These are phyloP conservation scores for Paxillus ammoniavirescens DNA, from an alignment of 768 basidiomycete species.

Conservation along the genomic window DNA sequence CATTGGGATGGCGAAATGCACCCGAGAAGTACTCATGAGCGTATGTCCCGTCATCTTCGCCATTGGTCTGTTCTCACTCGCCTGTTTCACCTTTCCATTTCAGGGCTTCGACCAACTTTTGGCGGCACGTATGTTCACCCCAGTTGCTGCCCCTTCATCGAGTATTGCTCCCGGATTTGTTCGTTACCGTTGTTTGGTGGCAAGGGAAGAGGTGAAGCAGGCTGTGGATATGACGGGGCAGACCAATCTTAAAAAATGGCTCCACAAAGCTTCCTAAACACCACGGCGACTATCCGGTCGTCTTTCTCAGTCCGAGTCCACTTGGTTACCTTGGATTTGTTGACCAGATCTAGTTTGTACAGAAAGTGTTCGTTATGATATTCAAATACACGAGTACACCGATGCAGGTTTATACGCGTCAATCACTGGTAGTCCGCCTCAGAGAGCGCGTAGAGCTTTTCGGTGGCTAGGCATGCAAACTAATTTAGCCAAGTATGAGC, in stretches of 20 bases:
- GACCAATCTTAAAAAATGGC: conserved; percentile 76
- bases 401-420: neutral
- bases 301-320: too few species aligned
- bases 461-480: neutral
- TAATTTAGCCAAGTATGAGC: neutral
- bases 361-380: neutral
- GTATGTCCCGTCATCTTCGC: conserved; percentile 42
- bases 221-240: conserved; percentile 66
- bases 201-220: conserved; percentile 63
- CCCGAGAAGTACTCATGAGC: conserved; percentile 59
- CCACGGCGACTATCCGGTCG: too few species aligned
- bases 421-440: neutral
- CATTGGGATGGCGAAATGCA: conserved; percentile 72
- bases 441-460: neutral
- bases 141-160: conserved; percentile 45
- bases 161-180: conserved; percentile 66
- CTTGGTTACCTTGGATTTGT: too few species aligned
- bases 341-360: neutral
- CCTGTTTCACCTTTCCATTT: neutral
- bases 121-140: conserved; percentile 52
- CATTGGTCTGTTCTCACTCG: conserved; percentile 1
- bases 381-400: neutral
- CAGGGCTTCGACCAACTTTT: conserved; percentile 81
- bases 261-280: conserved; percentile 47
- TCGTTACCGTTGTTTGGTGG: conserved; percentile 67